phyloP scores from a whole-genome alignment of 805 yeast genomes.

The Saccharomycopsis amapae region DNA sequence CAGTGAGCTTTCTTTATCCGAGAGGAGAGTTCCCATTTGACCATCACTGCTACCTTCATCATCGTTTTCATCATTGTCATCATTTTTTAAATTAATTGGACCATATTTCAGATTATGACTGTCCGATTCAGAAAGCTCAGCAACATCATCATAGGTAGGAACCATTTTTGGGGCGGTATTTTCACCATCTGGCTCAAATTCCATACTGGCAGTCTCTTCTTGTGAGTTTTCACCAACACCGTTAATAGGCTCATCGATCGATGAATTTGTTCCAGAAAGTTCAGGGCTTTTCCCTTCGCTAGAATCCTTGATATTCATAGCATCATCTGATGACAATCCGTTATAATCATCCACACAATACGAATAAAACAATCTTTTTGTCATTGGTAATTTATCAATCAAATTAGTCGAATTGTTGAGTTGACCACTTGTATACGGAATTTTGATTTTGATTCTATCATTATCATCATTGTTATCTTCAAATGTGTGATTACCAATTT shows the following conservation, averaged over 20 bases:
- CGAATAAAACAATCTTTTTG: slow-evolving; percentile 29
- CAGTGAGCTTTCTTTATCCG: slow-evolving; percentile 2
- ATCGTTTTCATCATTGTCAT: neutral
- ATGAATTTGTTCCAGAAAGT: neutral
- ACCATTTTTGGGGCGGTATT: neutral
- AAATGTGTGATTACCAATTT: neutral
- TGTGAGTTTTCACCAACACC: neutral
- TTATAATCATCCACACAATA: slow-evolving; percentile 22
- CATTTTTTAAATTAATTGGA: slow-evolving; percentile 1
- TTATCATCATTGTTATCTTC: neutral
- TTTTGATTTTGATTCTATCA: slow-evolving; percentile 33
- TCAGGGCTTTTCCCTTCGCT: too few relatives aligned
- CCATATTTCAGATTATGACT: neutral
- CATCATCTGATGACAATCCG: neutral
- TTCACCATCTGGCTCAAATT: neutral
- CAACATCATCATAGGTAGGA: slow-evolving; percentile 9
- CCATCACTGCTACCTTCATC: neutral
- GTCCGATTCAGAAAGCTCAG: neutral
- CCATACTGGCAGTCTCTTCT: neutral
- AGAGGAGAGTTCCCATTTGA: neutral
- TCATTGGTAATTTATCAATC: slow-evolving; percentile 27
- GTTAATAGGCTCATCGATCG: neutral
- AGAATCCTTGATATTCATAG: too few relatives aligned
- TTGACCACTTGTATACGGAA: slow-evolving; percentile 36
- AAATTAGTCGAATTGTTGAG: slow-evolving; percentile 36